Conservation (phyloP, 192 early-diverging fungal genomes). For the Backusella mclennaniae region DNA sequence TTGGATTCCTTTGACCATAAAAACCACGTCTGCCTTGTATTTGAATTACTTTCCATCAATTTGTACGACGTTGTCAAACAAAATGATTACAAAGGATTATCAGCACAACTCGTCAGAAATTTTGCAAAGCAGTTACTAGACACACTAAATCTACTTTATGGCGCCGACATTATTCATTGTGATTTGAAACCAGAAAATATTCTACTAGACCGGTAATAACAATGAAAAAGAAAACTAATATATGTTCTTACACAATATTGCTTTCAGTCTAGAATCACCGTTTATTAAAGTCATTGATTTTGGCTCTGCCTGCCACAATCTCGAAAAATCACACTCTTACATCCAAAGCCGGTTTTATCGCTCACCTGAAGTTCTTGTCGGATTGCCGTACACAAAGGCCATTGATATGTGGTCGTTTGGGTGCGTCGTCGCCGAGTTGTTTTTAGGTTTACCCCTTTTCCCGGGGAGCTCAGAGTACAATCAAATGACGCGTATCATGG, state of each 20-base stretch:
- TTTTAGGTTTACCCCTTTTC: slow-evolving; percentile 91
- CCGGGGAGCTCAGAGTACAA: slow-evolving; percentile 96
- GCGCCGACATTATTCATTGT: slow-evolving; percentile 91
- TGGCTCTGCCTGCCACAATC: slow-evolving; percentile 92
- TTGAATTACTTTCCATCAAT: slow-evolving; percentile 94
- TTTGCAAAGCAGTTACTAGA: slow-evolving; percentile 94
- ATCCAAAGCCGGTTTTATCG: slow-evolving; percentile 99
- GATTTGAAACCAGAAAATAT: slow-evolving; percentile 99
- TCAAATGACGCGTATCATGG: slow-evolving; percentile 89
- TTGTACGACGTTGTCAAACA: slow-evolving; percentile 97
- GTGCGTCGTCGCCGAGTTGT: slow-evolving; percentile 95
- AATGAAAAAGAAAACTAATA: background rate
- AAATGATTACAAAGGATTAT: slow-evolving; percentile 91
- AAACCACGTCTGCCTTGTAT: slow-evolving; percentile 91
- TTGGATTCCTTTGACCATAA: slow-evolving; percentile 90
- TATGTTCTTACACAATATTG: background rate
- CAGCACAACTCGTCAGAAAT: slow-evolving; percentile 87
- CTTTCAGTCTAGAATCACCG: slow-evolving; percentile 78
- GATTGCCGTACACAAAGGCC: slow-evolving; percentile 82
- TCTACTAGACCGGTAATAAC: slow-evolving; percentile 72
- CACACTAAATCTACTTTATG: slow-evolving; percentile 76
- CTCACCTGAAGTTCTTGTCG: slow-evolving; percentile 93
- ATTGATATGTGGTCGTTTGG: slow-evolving; percentile 99
- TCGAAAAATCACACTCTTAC: slow-evolving; percentile 87
- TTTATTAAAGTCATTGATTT: slow-evolving; percentile 97